phyloP scores from a whole-genome alignment of 2,329 filamentous ascomycete genomes.

The Paecilomyces fulvus region DNA sequence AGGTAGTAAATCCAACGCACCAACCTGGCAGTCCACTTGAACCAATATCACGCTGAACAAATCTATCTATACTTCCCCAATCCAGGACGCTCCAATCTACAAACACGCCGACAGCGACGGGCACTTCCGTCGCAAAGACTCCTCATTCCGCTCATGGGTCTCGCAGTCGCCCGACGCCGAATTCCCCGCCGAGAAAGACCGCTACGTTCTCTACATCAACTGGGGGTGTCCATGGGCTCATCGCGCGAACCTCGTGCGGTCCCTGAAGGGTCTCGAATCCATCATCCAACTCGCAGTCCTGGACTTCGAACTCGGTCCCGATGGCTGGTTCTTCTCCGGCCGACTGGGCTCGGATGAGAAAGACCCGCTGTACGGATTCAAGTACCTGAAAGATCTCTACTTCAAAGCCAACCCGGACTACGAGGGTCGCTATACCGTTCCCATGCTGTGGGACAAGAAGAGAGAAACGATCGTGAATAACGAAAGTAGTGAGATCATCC shows the following conservation, averaged over 20 bases:
- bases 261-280: conserved; percentile 43
- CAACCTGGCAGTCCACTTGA: background rate
- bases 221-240: conserved; percentile 57
- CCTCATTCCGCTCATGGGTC: conserved; percentile 48
- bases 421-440: conserved; percentile 69
- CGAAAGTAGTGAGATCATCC: conserved; percentile 78
- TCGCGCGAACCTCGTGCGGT: conserved; percentile 39
- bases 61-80: conserved; percentile 11
- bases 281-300: conserved; percentile 41
- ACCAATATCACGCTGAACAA: conserved; percentile 20
- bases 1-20: background rate
- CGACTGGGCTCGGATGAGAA: conserved; percentile 49
- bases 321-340: conserved; percentile 70
- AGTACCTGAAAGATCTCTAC: conserved; percentile 65
- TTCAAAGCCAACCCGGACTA: conserved; percentile 62
- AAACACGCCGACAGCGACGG: conserved; percentile 39
- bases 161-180: conserved; percentile 43
- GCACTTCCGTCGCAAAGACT: conserved; percentile 45
- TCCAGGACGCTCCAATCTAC: conserved; percentile 16
- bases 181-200: conserved; percentile 51
- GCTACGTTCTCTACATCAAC: conserved; percentile 56
- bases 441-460: conserved; percentile 73
- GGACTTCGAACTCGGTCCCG: conserved; percentile 28
- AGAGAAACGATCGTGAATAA: conserved; percentile 71
- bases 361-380: conserved; percentile 63